Conservation (phyloP, 192 early-diverging fungal genomes). For the Bifiguratus adelaidae region DNA sequence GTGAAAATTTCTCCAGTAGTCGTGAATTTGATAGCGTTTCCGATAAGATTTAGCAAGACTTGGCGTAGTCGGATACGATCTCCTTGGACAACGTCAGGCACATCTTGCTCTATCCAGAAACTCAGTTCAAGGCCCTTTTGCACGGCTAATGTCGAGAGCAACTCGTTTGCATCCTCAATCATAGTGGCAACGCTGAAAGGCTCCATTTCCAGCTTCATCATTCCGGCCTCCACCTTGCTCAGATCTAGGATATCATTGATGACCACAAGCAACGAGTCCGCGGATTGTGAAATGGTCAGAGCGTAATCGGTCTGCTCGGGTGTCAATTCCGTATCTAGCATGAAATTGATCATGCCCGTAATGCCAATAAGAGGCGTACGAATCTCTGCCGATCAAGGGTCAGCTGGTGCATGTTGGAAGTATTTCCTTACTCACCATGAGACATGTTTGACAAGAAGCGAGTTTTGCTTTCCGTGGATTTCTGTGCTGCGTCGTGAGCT, state of each 20-base stretch:
- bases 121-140: conserved; percentile 60
- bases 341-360: conserved; percentile 61
- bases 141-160: conserved; percentile 57
- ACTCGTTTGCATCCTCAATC: conserved; percentile 61
- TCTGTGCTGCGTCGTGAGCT: conserved; percentile 45
- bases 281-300: conserved; percentile 64
- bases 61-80: conserved; percentile 70
- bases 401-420: neutral
- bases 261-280: conserved; percentile 64
- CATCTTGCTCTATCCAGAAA: conserved; percentile 57
- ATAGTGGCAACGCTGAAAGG: conserved; percentile 50
- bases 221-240: conserved; percentile 75
- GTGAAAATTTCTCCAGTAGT: conserved; percentile 57
- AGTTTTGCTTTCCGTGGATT: conserved; percentile 49
- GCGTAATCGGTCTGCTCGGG: conserved; percentile 70
- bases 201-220: conserved; percentile 67
- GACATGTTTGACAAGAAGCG: conserved; percentile 52
- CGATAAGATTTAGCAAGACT: conserved; percentile 69
- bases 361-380: conserved; percentile 79
- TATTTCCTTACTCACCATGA: conserved; percentile 21
- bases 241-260: conserved; percentile 81
- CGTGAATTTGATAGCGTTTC: conserved; percentile 82
- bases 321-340: conserved; percentile 66
- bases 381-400: conserved; percentile 35
- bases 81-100: conserved; percentile 56